Conservation (phyloP, 2,329 filamentous ascomycete genomes). For the Colletotrichum euphorbiae region DNA sequence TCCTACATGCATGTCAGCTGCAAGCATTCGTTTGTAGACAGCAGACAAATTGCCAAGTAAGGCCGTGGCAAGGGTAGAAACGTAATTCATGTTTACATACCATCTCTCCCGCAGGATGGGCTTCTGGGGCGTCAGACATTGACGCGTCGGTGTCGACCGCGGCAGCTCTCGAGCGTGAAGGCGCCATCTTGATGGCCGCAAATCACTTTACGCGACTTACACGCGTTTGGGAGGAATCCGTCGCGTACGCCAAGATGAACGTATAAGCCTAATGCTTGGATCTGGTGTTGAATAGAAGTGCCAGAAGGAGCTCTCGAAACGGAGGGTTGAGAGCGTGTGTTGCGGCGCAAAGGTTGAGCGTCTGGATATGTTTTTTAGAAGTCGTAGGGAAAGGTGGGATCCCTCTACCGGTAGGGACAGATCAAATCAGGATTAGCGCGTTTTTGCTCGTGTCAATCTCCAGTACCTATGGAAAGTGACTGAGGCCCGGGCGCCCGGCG, state of each 20-base stretch:
- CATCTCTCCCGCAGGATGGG: constrained; percentile 61
- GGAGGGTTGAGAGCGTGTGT: constrained; percentile 11
- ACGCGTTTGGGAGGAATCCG: constrained; percentile 55
- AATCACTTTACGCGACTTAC: constrained; percentile 68
- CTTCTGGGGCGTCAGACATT: constrained; percentile 69
- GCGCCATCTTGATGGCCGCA: constrained; percentile 60
- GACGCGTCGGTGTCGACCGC: constrained; percentile 71
- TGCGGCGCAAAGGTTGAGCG: constrained; percentile 23
- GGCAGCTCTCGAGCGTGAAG: constrained; percentile 62
- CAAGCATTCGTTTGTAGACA: background rate
- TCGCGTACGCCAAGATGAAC: constrained; percentile 11
- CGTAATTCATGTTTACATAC: constrained; percentile 49
- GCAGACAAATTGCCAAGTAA: background rate
- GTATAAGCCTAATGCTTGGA: constrained; percentile 32
- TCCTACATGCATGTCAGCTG: constrained; percentile 54
- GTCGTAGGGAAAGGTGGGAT: constrained; percentile 40
- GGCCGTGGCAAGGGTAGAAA: background rate
- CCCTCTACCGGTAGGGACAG: constrained; percentile 33
- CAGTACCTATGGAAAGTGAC: constrained; percentile 1
- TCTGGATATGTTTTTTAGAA: constrained; percentile 37
- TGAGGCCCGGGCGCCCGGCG: no score
- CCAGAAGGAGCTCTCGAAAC: constrained; percentile 10
- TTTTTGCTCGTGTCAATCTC: constrained; percentile 33
- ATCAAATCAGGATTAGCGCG: constrained; percentile 38
- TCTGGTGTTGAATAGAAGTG: background rate